Conservation (phyloP, 2,329 filamentous ascomycete genomes). For the Colletotrichum viniferum region DNA sequence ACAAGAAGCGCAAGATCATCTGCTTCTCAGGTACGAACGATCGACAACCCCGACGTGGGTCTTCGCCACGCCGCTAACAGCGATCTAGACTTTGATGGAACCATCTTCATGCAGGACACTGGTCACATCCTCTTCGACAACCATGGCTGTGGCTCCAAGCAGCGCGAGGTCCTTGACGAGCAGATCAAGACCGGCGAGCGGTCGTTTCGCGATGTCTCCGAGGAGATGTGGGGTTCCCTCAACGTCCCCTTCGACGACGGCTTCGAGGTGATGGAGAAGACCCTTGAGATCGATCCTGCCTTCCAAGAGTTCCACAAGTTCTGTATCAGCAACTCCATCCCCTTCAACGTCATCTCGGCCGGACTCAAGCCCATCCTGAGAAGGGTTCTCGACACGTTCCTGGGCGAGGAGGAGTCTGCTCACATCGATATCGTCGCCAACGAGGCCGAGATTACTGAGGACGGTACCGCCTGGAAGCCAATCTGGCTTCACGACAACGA, state of each 20-base stretch:
- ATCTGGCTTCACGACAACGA: constrained; percentile 71
- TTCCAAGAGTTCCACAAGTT: constrained; percentile 69
- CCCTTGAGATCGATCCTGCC: constrained; percentile 66
- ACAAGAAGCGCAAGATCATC: constrained; percentile 59
- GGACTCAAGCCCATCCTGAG: constrained; percentile 68
- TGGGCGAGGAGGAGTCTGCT: constrained; percentile 63
- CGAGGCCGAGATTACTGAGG: constrained; percentile 62
- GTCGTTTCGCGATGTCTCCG: constrained; percentile 72
- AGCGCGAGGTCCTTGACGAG: constrained; percentile 61
- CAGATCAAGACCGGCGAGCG: constrained; percentile 70
- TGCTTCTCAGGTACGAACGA: constrained; percentile 57
- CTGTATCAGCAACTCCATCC: constrained; percentile 65
- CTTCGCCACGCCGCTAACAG: constrained; percentile 17
- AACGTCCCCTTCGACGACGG: constrained; percentile 71
- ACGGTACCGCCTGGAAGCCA: constrained; percentile 67
- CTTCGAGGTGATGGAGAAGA: constrained; percentile 66
- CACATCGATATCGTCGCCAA: constrained; percentile 73
- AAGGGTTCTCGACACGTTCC: constrained; percentile 66
- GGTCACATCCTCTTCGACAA: constrained; percentile 72
- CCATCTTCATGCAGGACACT: constrained; percentile 74
- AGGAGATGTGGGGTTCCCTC: constrained; percentile 74
- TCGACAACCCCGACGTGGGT: background rate
- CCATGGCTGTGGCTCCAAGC: constrained; percentile 64
- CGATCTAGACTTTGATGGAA: constrained; percentile 68
- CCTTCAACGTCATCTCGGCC: constrained; percentile 73